Evolutionary conservation across 148 eudicot genomes (phyloP), one percentile per base, ranked within the genome.

Genomic region (Diospyros lotus): DNA sequence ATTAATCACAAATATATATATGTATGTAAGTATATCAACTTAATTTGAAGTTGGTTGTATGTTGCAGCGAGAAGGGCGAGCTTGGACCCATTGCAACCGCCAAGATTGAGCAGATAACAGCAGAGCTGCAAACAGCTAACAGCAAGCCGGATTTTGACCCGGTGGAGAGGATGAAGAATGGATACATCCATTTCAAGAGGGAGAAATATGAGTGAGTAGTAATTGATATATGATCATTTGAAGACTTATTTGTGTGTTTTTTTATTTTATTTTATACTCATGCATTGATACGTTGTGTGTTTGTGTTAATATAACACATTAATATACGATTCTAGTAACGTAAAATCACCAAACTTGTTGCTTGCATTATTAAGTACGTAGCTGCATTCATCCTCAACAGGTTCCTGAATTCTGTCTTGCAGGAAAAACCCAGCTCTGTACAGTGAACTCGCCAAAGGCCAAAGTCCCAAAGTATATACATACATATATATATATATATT

Each of bases 151-250:
- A 15, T 54, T 60, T 69, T 58, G 73, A 80, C 44, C 79, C 89
- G 0, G 83, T 87, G 67, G 96, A 93, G 75, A 85, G 82, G 77
- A 66, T 95, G 38, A 95, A 95, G 83, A 45, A 75, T 50, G 99
- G 99, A 3, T 95, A 92, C 72, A 83, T 89, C 74, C 65, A 81
- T 5, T 92, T 92, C 84, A 95, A 95, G 78, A 88, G 58, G 18
- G 99, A 95, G 83, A 87, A 90, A 86, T 95, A 90, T 51, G 96
- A 88, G 97, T 95, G 63, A 82, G 88, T 73, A 65, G 28, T 28
- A 52, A 45, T 13, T 63, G 8, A 43, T 53, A 9, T 9, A 53
- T n/a, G n/a, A n/a, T 28, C 28, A 28, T 28, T 28, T 28, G 28
- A 28, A 28, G 28, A 28, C 28, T 28, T 28, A 28, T 28, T 28